Base-by-base conservation (phyloP, 2,329 filamentous ascomycete species). In the Ophiostoma angusticollis region DNA sequence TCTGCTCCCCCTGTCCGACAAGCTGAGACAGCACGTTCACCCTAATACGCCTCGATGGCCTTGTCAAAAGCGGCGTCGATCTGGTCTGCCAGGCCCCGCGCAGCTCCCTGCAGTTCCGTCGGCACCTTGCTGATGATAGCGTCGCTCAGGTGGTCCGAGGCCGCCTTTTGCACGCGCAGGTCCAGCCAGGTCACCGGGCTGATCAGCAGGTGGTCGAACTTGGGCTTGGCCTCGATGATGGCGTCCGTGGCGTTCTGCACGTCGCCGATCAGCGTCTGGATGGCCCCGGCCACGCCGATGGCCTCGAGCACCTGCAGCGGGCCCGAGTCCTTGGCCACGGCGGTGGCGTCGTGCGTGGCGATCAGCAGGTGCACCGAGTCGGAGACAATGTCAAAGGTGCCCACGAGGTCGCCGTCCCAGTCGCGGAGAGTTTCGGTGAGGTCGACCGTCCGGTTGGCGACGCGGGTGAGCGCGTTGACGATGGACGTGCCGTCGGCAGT, bases 171-270 rank as follows among this genome's bases (percentile, higher is more conserved):
- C 6, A 57, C 42, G 40, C 60, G 48, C 19, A 72, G 47, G 42
- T 60, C 62, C 13, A 63, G 31, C 28, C 65, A 50, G 25, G 70
- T 64, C 25, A 65, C 48, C 0, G 64, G 62, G 33, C 53, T 56
- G 25, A 69, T 45, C 2, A 64, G 37, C 6, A 66, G 49, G 28
- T 52, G 52, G 45, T 67, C 59, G 41, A 70, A 70, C 44, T 64
- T 61, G 16, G 51, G 54, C 51, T 66, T 65, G 21, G 56, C 49
- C 9, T 41, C 48, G 42, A 65, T 52, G 17, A 68, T 49, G n/a
- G 54, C 53, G 7, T 50, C 46, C 22, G 67, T 54, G 4, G 61
- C 60, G 23, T 47, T 38, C 45, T 63, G 57, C 43, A 67, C 61
- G 32, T 39, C 31, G 56, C 52, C n/a, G n/a, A n/a, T n/a, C 19